Evolutionary conservation across 305 asterid species (phyloP).

Genomic region (Rubia tinctorum): DNA sequence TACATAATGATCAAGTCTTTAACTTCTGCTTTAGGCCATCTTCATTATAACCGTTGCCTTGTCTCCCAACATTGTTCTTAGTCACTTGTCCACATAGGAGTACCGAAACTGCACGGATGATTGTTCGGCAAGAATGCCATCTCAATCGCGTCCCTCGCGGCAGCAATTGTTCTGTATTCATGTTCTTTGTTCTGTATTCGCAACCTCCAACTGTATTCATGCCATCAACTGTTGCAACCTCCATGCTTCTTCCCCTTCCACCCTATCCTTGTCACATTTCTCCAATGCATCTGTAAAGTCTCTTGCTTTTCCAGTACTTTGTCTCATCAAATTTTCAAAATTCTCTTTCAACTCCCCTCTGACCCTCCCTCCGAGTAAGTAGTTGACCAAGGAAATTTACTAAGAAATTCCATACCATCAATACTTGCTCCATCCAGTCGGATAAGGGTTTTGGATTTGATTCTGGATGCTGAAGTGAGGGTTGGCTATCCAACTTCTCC

Average conservation of each 20-base stretch:
- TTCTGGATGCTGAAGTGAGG: conserved; percentile 17
- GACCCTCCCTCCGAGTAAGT: conserved; percentile 61
- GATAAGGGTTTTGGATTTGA: conserved; percentile 16
- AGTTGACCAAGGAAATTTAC: conserved; percentile 54
- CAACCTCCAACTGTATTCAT: conserved; percentile 71
- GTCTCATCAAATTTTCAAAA: conserved; percentile 65
- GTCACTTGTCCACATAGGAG: conserved; percentile 26
- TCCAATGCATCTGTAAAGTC: conserved; percentile 66
- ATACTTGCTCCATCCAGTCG: conserved; percentile 21
- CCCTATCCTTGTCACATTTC: conserved; percentile 68
- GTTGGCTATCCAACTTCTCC: conserved; percentile 51
- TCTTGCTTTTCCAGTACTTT: conserved; percentile 71
- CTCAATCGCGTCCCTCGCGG: conserved; percentile 59
- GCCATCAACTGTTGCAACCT: conserved; percentile 56
- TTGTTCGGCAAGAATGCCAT: conserved; percentile 58
- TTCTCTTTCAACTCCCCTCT: conserved; percentile 42
- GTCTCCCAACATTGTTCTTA: conserved; percentile 19
- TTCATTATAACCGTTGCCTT: conserved; percentile 38
- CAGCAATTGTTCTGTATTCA: conserved; percentile 69
- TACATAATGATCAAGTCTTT: conserved; percentile 47
- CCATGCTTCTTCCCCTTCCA: conserved; percentile 75
- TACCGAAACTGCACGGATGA: conserved; percentile 28
- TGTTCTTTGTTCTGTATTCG: conserved; percentile 66
- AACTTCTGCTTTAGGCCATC: conserved; percentile 92
- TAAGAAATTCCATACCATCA: conserved; percentile 43